Evolutionary conservation across 257 asterid species (phyloP), one percentile per base, ranked within the genome.

Genomic region (Solanum habrochaites): DNA sequence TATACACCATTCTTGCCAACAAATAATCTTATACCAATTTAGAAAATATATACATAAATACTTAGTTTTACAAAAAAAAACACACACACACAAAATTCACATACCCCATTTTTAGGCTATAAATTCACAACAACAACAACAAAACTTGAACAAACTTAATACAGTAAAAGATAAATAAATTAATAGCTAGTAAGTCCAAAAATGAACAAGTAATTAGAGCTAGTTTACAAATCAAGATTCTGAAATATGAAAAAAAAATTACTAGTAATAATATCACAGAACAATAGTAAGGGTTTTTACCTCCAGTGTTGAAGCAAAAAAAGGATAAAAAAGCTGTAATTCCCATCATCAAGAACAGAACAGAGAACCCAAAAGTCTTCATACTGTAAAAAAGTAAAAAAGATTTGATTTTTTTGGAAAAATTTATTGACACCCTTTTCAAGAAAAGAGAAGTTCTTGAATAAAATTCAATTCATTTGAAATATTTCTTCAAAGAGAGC

Each of bases 331-430:
- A 86, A 83, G 87, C 90, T 6, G 45, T n/a, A 75, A 88, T 47
- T 87, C 88, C 90, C 71, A 89, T 89, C 83, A 90, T 78, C 88
- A 90, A 88, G 70, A 91, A 85, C 89, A 93, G 32, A 85, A 92
- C 77, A 87, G 88, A 91, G 80, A 89, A 43, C 49, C 94, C 93
- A 90, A 91, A 91, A 82, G 43, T 85, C 92, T 91, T 93, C 98
- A 94, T 95, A 82, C n/a, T 86, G 80, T 64, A 88, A 83, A 25
- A 40, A 56, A 7, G 0, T 5, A 74, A 13, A 40, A 43, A 29
- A 29, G 43, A 80, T 49, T 81, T 21, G 23, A 32, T 32, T 16
- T 81, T 16, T 81, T 29, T 49, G 32, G 7, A 10, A 49, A 4
- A 14, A 1, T 2, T 31, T 29, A 12, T 29, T 81, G 20, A 31